Base-by-base conservation (phyloP, 1,284 basidiomycete species). In the Violaceomyces palustris region DNA sequence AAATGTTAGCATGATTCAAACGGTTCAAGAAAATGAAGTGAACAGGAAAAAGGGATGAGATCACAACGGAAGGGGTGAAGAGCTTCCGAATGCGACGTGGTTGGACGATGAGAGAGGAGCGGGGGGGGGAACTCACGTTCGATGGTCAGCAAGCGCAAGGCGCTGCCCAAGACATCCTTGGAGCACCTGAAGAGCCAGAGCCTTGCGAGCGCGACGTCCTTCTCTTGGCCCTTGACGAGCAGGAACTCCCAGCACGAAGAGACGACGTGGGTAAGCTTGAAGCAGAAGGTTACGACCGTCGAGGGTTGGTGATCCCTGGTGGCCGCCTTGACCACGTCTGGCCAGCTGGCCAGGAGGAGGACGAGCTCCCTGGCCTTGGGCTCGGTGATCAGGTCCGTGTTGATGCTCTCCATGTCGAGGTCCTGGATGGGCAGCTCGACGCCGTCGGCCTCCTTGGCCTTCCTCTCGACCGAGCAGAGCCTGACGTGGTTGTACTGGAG, bases 171-270 rank as follows among this genome's bases (percentile, higher is more conserved):
- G 17, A 96, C 92, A 64, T 92, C 86, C 76, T 87, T 81, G 45
- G 91, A 87, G 69, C 82, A 84, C 57, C 89, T 77, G 76, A 88
- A 98, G 72, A 98, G 74, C 81, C 85, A 96, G 77, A 98, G 78
- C 64, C 89, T 80, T n/a, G 92, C 92, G 56, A 81, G 75, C 0
- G 89, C 91, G 55, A 88, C 80, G 59, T 82, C 79, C 54, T 75
- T 72, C 39, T 75, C 72, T 73, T 89, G 86, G 4, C 86, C 85
- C 68, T 86, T 85, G 30, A 94, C 90, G 35, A 86, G 81, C 3
- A 89, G 79, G 6, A 81, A 82, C 76, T 92, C 89, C 89, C 88
- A 93, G 29, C 89, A 88, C 50, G 82, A 85, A 60, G 83, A 85
- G 66, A 93, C 88, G 4, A 84, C 83, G 64, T 91, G 88, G 38